Evolutionary conservation across 768 basidiomycete species (phyloP), one percentile per base, ranked within the genome.

Genomic region (Crassisporium funariophilum): DNA sequence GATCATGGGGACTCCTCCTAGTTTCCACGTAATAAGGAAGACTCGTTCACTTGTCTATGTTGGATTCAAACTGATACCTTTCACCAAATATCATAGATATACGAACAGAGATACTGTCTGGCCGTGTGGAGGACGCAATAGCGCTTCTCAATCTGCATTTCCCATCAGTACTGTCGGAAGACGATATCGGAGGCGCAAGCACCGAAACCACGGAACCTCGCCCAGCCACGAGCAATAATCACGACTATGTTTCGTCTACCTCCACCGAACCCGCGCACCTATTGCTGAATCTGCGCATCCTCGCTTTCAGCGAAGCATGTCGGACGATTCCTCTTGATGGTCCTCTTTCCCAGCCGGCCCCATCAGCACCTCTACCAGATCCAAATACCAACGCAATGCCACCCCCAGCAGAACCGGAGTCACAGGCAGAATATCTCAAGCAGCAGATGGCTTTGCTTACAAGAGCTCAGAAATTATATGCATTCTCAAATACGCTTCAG

Each of bases 241-340:
- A 77, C 34, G 66, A 76, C 46, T 86, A 81, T 52, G 63, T 78
- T 16, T 69, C 79, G 19, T 68, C 81, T 3, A 85, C 81, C 1
- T 86, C 91, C 5, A 74, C 84, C 20, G 75, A 86, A 37, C 86
- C 92, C n/a, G 64, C 72, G 1, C 90, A 93, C 56, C 75, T 95
- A 42, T 71, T 74, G 13, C 77, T 98, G 50, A 94, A 97, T 61
- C 82, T 98, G 29, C 86, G 86, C 40, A 89, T 97, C 38, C 84
- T 88, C 33, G 80, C 82, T 2, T 98, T 97, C 69, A 84, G 90
- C 58, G 95, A 98, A 65, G 78, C 84, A 16, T 83, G 91, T 53
- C 82, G 92, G 21, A 86, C 87, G 2, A 62, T 78, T 10, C 87
- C 89, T 3, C 73, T 91, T 13, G 67, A 68, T 3, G 77, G 76